Evolutionary conservation across 805 yeast species (phyloP), one percentile per base, ranked within the genome.

Genomic region (Huiozyma naganishii): DNA sequence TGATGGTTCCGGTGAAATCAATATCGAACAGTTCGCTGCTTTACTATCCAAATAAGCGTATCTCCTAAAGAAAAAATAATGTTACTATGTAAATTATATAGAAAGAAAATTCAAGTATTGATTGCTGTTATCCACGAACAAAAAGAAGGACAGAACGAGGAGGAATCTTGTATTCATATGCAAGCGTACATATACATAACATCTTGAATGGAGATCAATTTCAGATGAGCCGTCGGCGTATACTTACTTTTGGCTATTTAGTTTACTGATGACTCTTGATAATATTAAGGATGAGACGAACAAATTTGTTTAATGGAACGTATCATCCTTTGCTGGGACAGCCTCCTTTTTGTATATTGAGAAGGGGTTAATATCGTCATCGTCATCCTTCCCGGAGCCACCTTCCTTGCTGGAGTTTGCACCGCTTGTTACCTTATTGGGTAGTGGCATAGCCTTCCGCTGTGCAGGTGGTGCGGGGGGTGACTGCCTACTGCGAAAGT

Each of bases 1-100:
- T 50, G 87, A 86, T 66, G 90, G 95, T 51, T 95, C 94, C 54
- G 98, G 98, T 47, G 95, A 87, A 69, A 92, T 92, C 60, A 94
- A 92, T 64, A 92, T 92, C 66, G 86, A 85, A 61, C 98, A 92
- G 71, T 92, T 92, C 64, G 90, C 96, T 50, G 89, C 87, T 61
- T 77, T 90, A 52, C 76, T 90, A 65, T 83, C 89, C 47, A 83
- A 83, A 72, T 83, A 71, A 41, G 35, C 5, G 17, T 30, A 30
- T 17, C 23, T 17, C 23, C 23, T 17, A 17, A 17, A 17, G 23
- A 17, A 17, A 17, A 17, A 17, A 17, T 17, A 17, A 17, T 10
- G 34, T 32, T n/a, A 10, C 10, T 34, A 12, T 27, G 10, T 27
- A 8, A 8, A 23, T 7, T 37, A 37, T 13, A 37, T 10, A 37